Evolutionary conservation across 164 flowering plant genomes (phyloP).

Genomic region (Macadamia integrifolia): DNA sequence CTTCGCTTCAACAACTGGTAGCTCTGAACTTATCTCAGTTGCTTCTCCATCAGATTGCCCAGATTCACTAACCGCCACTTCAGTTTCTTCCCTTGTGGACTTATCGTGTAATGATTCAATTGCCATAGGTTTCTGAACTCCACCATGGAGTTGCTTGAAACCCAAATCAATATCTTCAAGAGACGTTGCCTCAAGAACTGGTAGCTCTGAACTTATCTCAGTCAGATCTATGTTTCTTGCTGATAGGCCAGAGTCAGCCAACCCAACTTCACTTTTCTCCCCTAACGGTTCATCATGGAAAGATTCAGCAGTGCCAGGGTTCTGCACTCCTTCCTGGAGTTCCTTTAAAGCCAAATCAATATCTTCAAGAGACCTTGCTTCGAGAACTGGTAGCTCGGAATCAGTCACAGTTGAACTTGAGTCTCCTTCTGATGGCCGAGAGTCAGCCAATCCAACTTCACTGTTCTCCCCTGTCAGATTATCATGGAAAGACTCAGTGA

Average conservation of each 20-base stretch:
- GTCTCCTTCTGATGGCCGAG: conserved; percentile 1
- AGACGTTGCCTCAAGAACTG: conserved; percentile 27
- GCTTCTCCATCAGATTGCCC: conserved; percentile 1
- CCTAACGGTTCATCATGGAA: background rate
- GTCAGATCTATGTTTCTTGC: conserved; percentile 4
- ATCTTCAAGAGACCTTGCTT: conserved; percentile 28
- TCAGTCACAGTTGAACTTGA: conserved; percentile 7
- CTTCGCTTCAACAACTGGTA: conserved; percentile 27
- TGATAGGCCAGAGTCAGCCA: background rate
- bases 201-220: conserved; percentile 8
- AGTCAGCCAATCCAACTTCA: background rate
- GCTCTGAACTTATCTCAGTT: background rate
- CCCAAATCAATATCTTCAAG: conserved; percentile 18
- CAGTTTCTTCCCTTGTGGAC: conserved; percentile 1
- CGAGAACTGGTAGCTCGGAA: conserved; percentile 15
- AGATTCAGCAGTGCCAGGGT: background rate
- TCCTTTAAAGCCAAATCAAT: conserved; percentile 6
- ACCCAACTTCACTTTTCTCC: conserved; percentile 2
- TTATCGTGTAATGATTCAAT: background rate
- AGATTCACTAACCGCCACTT: background rate
- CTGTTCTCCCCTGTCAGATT: background rate
- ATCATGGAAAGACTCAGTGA: background rate
- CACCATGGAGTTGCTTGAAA: background rate
- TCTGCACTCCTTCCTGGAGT: conserved; percentile 2
- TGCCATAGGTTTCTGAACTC: background rate